Evolutionary conservation across 164 flowering plant species (phyloP), one percentile per base, ranked within the genome.

Genomic region (Sedum album): DNA sequence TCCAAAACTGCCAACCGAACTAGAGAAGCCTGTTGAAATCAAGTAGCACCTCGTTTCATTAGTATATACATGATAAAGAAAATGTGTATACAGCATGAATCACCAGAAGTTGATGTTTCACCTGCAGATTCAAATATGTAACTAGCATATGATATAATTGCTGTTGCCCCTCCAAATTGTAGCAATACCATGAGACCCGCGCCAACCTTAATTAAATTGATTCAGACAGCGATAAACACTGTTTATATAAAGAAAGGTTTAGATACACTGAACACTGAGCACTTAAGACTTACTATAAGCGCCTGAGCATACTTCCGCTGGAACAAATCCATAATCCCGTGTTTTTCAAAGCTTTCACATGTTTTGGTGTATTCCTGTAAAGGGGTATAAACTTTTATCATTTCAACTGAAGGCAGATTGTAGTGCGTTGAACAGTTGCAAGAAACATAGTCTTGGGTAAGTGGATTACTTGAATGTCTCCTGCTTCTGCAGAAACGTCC

Each of bases 111-210:
- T 31, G 7, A 36, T 36, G 25, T 31, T 5, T 67, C 48, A 67
- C 74, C 70, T 8, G 74, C 74, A 6, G 55, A 44, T 31, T 42
- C 48, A 60, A 72, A 44, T 31, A 72, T 66, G 26, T 31, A 14
- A 42, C 66, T 42, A 23, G 70, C 70, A 67, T 72, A 72, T 11
- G 20, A 60, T 13, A 21, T 21, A 67, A 72, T 36, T 17, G 70
- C 67, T 21, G 18, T 72, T 9, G 49, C 10, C 20, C 70, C 74
- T 31, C 60, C 66, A 60, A 72, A 72, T 35, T 72, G 70, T 60
- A 61, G 74, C 31, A 72, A 7, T 6, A 72, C 44, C 70, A 72
- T 60, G 20, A 72, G 51, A 26, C 74, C 74, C 42, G 60, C 14
- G 23, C 74, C 74, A 5, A 72, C 69, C 74, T 72, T 36, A 14